Percentiles rank a stretch among this genome's conserved stretches.
Evolutionary conservation across 208 protist genomes (phyloP).

Genomic region (Trypanosoma avium): DNA sequence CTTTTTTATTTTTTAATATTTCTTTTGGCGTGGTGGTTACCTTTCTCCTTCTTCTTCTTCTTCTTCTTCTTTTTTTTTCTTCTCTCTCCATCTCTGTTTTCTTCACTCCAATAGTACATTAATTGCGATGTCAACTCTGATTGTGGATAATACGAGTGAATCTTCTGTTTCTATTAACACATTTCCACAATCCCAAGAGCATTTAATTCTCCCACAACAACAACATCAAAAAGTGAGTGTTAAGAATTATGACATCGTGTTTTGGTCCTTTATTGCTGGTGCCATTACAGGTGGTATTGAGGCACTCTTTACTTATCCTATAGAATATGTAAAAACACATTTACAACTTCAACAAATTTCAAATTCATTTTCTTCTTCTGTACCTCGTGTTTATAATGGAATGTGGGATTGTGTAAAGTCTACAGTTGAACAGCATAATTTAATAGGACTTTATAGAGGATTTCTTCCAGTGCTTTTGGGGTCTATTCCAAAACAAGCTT

Average conservation of each 20-base stretch:
- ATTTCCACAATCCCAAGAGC: no score
- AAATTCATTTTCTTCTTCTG: not conserved
- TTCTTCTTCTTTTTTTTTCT: no score
- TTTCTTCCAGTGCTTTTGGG: conserved; percentile 25
- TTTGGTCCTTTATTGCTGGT: conserved; percentile 28
- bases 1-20: no score
- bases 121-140: no score
- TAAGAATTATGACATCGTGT: not conserved
- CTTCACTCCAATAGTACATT: no score
- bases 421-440: conserved; percentile 20
- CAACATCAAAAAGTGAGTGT: not conserved
- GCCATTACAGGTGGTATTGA: conserved; percentile 29
- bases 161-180: not conserved
- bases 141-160: not conserved
- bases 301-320: conserved; percentile 28
- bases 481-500: conserved; percentile 32
- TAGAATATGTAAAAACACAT: conserved; percentile 36
- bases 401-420: conserved; percentile 23
- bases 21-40: no score
- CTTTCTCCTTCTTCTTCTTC: no score
- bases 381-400: conserved; percentile 10
- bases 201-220: not conserved
- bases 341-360: conserved; percentile 23
- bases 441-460: conserved; percentile 29
- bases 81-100: no score